Conservation (phyloP, 306 rosid species). For the Medicago arabica region DNA sequence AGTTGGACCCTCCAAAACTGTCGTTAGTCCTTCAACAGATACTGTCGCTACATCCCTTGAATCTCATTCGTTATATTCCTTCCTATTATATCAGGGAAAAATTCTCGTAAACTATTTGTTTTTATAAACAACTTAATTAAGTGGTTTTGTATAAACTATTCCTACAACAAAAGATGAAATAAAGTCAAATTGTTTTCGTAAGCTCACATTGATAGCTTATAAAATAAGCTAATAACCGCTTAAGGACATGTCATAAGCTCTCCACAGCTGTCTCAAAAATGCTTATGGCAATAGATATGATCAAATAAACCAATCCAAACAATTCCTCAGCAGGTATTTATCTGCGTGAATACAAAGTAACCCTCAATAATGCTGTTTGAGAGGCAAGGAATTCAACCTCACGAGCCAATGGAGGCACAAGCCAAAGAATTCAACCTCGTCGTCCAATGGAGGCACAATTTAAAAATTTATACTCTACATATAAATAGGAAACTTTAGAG, state of each 20-base stretch:
- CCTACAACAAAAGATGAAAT: no score
- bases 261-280: not conserved
- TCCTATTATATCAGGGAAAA: constrained; percentile 56
- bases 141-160: no score
- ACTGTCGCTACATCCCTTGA: constrained; percentile 59
- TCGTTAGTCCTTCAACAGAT: no score
- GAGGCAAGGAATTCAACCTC: constrained; percentile 45
- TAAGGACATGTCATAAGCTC: not conserved
- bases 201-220: not conserved
- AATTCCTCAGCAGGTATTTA: not conserved
- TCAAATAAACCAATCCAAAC: not conserved
- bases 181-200: not conserved
- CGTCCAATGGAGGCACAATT: no score
- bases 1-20: no score
- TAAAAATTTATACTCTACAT: no score
- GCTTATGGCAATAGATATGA: not conserved
- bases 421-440: no score
- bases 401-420: no score
- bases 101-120: not conserved
- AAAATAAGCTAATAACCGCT: not conserved
- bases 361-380: constrained; percentile 81
- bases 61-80: constrained; percentile 97
- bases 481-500: no score
- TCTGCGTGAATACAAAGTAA: constrained; percentile 62
- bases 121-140: not conserved